Conservation (phyloP, 139 green algal species). For the Chlorella sp. region DNA sequence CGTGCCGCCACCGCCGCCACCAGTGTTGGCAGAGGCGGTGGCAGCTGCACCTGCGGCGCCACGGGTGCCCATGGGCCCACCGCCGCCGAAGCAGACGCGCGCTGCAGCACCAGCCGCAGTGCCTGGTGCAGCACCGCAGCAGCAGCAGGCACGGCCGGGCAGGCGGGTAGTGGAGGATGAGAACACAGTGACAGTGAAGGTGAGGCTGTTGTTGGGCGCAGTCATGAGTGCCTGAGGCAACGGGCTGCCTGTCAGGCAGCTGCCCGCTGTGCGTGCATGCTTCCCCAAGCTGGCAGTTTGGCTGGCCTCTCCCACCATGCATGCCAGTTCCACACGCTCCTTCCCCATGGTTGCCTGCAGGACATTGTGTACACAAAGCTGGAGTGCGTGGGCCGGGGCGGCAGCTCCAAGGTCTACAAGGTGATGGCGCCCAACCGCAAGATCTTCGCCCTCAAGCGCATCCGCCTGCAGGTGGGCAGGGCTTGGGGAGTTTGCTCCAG, state of each 20-base stretch:
- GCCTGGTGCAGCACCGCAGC: not conserved
- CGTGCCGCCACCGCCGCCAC: conserved; percentile 41
- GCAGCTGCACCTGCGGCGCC: not conserved
- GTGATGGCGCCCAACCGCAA: conserved; percentile 92
- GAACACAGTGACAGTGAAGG: conserved; percentile 83
- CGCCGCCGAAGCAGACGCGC: conserved; percentile 15
- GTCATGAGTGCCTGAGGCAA: too few species aligned
- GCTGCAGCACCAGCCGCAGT: not conserved
- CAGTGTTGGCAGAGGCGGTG: not conserved
- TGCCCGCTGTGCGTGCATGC: not conserved
- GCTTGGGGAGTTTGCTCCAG: too few species aligned
- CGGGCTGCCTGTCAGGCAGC: not conserved
- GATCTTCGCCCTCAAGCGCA: conserved; percentile 97
- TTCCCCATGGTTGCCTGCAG: not conserved
- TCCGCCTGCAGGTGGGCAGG: conserved; percentile 70
- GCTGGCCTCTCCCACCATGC: not conserved
- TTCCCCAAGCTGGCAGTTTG: too few species aligned
- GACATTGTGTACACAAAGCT: conserved; percentile 92
- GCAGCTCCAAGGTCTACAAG: conserved; percentile 89
- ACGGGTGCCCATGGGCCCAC: conserved; percentile 33
- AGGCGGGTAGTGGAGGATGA: conserved; percentile 77
- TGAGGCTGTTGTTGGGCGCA: too few species aligned
- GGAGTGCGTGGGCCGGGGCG: conserved; percentile 92
- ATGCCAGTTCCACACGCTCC: not conserved
- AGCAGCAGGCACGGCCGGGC: conserved; percentile 17